These are phyloP conservation scores for Colletotrichum trifolii DNA, from an alignment of 2,329 filamentous ascomycete species.

Conservation along the genomic window DNA sequence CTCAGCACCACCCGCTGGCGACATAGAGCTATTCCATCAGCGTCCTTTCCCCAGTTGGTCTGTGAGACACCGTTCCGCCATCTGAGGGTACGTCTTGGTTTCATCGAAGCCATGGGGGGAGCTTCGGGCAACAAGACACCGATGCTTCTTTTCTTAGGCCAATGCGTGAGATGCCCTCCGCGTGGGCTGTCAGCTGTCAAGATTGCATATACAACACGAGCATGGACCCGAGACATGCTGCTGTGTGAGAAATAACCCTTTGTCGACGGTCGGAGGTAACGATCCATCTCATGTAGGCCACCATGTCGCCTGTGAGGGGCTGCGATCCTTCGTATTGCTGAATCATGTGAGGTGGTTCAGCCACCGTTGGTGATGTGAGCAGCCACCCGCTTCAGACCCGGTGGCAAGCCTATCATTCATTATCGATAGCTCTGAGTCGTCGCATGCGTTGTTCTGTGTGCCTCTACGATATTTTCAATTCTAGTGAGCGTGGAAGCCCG, in stretches of 20 bases:
- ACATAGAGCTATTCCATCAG: not conserved
- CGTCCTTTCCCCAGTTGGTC: too few relatives aligned
- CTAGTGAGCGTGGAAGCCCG: not conserved
- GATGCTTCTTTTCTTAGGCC: too few relatives aligned
- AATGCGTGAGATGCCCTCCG: not conserved
- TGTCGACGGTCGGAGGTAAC: not conserved
- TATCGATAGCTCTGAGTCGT: conserved; percentile 1
- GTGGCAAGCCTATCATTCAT: not conserved
- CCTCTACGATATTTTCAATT: not conserved
- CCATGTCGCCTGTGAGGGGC: not conserved
- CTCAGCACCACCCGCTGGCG: not conserved
- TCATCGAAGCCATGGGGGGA: too few relatives aligned
- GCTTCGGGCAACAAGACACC: too few relatives aligned
- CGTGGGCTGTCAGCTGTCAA: conserved; percentile 20
- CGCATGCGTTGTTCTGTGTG: not conserved
- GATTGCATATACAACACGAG: not conserved
- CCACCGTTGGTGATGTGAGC: conserved; percentile 4
- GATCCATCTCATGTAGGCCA: not conserved
- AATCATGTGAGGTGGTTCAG: conserved; percentile 15
- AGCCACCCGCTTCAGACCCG: conserved; percentile 3
- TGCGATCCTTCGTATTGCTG: not conserved
- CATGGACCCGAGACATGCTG: conserved; percentile 14
- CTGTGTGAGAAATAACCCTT: not conserved
- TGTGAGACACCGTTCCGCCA: too few relatives aligned
- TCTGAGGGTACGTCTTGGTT: too few relatives aligned